Percentiles rank a stretch among this genome's conserved stretches.
Conservation (phyloP, 148 eudicot species). For the Mesembryanthemum crystallinum region DNA sequence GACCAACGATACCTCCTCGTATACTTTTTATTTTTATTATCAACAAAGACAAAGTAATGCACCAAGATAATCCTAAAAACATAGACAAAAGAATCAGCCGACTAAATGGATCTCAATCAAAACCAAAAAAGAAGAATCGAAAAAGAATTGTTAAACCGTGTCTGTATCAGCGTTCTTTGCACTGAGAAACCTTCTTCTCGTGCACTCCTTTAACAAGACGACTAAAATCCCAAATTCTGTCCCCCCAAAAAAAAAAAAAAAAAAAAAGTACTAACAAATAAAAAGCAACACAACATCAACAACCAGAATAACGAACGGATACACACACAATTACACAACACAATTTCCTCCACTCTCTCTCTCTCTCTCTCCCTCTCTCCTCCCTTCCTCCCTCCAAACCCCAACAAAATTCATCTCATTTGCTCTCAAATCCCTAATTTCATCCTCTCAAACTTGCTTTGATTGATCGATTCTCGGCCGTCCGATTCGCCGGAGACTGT, state of each 20-base stretch:
- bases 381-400: neutral
- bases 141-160: too few species aligned
- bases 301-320: slow-evolving; percentile 39
- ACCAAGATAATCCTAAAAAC: too few species aligned
- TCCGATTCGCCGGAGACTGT: slow-evolving; percentile 7
- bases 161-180: too few species aligned
- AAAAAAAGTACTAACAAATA: too few species aligned
- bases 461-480: neutral
- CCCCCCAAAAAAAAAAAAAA: neutral
- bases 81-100: too few species aligned
- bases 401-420: neutral
- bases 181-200: slow-evolving; percentile 7
- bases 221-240: neutral
- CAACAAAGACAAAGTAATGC: too few species aligned
- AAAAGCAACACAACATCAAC: too few species aligned
- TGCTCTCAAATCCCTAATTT: slow-evolving; percentile 6
- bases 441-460: neutral
- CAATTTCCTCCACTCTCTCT: neutral
- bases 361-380: neutral
- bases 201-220: neutral
- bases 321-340: neutral
- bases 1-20: too few species aligned
- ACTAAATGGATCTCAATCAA: too few species aligned
- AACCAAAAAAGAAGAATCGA: too few species aligned
- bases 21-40: too few species aligned